phyloP scores from a whole-genome alignment of 108 stramenopile species.

The Nannochloropsis gaditana region DNA sequence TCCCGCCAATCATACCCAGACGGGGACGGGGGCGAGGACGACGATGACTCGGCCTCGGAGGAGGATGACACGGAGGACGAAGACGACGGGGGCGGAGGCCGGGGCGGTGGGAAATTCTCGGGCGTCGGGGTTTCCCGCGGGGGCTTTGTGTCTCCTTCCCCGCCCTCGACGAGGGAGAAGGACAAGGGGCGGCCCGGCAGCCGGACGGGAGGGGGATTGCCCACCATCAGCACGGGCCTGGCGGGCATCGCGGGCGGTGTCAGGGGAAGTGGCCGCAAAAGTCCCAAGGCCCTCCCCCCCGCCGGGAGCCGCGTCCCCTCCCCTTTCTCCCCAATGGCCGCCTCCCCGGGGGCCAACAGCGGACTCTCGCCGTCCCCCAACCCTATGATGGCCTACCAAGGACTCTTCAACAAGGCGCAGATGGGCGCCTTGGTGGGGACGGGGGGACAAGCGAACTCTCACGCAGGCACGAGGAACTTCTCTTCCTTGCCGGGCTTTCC shows the following conservation, averaged over 20 bases:
- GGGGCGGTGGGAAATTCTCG: not conserved
- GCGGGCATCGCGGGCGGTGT: not conserved
- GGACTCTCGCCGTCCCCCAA: not conserved
- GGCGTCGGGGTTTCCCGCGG: no score
- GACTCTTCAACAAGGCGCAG: not conserved
- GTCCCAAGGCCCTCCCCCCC: not conserved
- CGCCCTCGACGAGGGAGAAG: not conserved
- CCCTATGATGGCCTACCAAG: not conserved
- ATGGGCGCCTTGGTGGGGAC: not conserved
- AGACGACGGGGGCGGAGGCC: not conserved
- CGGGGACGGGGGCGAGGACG: not conserved
- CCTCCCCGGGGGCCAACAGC: slow-evolving; percentile 17
- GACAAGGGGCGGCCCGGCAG: not conserved
- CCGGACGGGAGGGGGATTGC: not conserved
- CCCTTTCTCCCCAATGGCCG: slow-evolving; percentile 39
- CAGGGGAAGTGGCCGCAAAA: not conserved
- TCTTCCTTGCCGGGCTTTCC: not conserved
- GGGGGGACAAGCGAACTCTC: not conserved
- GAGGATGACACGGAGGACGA: not conserved
- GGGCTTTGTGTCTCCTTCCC: no score
- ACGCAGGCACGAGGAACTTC: not conserved
- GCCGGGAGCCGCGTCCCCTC: slow-evolving; percentile 1
- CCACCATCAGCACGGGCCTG: not conserved
- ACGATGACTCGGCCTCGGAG: not conserved
- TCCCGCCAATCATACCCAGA: not conserved